phyloP scores from a whole-genome alignment of 768 basidiomycete genomes.

The Lactarius akahatsu region DNA sequence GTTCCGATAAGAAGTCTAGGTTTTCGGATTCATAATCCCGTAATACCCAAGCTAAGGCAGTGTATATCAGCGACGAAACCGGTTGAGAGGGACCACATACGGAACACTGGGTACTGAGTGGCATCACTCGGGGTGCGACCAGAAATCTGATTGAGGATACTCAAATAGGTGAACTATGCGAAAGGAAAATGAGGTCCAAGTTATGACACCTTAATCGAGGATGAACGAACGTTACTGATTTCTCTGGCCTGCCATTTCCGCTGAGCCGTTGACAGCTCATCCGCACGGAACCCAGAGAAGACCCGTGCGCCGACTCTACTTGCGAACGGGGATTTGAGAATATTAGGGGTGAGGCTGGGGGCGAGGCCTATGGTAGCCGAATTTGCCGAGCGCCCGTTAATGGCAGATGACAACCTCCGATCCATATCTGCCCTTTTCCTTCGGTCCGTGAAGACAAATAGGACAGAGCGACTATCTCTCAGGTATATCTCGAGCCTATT shows the following conservation, averaged over 20 bases:
- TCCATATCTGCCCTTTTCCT: slow-evolving; percentile 60
- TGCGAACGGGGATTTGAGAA: slow-evolving; percentile 55
- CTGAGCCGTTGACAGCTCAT: slow-evolving; percentile 70
- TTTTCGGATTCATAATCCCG: slow-evolving; percentile 75
- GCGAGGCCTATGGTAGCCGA: slow-evolving; percentile 25
- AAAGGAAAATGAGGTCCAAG: slow-evolving; percentile 12
- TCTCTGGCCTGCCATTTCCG: slow-evolving; percentile 86
- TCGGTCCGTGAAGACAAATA: slow-evolving; percentile 78
- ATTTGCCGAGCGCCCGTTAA: slow-evolving; percentile 38
- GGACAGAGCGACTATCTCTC: slow-evolving; percentile 83
- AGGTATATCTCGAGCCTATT: slow-evolving; percentile 87
- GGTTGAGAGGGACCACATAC: slow-evolving; percentile 42
- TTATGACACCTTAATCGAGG: not conserved
- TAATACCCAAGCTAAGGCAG: slow-evolving; percentile 76
- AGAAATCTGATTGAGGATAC: slow-evolving; percentile 87
- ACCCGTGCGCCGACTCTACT: slow-evolving; percentile 52
- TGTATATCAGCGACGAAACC: slow-evolving; percentile 3
- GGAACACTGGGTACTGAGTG: slow-evolving; percentile 91
- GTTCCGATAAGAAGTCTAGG: slow-evolving; percentile 61
- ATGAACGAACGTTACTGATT: slow-evolving; percentile 76
- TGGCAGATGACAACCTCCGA: slow-evolving; percentile 49
- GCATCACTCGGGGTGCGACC: slow-evolving; percentile 93
- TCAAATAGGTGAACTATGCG: slow-evolving; percentile 79
- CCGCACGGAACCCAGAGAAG: slow-evolving; percentile 49
- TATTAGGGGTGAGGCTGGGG: slow-evolving; percentile 45